phyloP scores from a whole-genome alignment of 805 yeast species.

The Kodamaea lidongshanica region DNA sequence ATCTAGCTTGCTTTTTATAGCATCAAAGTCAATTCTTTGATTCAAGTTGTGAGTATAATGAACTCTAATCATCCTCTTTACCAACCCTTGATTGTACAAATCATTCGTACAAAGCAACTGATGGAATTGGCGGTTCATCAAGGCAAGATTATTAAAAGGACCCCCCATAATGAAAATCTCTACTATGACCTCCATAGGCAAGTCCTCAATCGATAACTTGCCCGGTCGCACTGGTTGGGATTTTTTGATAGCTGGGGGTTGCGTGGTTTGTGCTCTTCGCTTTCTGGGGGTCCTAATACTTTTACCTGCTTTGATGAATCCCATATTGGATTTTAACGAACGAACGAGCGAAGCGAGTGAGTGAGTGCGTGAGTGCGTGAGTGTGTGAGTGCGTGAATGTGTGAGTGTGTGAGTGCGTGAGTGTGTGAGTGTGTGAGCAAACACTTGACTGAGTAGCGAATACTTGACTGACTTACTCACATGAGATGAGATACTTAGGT shows the following conservation, averaged over 20 bases:
- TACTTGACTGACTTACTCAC: no score
- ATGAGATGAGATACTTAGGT: background rate
- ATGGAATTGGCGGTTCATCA: conserved; percentile 25
- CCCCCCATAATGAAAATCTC: conserved; percentile 35
- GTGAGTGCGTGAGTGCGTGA: no score
- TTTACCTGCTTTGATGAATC: conserved; percentile 23
- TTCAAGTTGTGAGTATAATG: conserved; percentile 20
- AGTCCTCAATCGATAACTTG: conserved; percentile 17
- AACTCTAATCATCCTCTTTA: conserved; percentile 17
- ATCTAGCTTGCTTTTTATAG: conserved; percentile 11
- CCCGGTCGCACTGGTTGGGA: conserved; percentile 1
- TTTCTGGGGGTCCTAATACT: conserved; percentile 8
- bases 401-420: background rate
- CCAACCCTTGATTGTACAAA: conserved; percentile 11
- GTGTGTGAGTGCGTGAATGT: no score
- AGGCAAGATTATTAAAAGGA: conserved; percentile 27
- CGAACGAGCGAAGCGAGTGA: no score
- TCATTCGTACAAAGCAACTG: conserved; percentile 19
- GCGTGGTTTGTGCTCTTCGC: background rate
- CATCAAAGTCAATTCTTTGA: conserved; percentile 9
- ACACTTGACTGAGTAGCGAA: background rate
- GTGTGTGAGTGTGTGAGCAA: background rate
- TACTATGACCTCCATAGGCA: conserved; percentile 41
- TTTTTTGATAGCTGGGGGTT: background rate
- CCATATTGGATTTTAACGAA: conserved; percentile 14